Percentiles rank a stretch among this genome's conserved stretches.
Conservation (phyloP, 495 filamentous ascomycete genomes). For the Tuber umbilicatum region DNA sequence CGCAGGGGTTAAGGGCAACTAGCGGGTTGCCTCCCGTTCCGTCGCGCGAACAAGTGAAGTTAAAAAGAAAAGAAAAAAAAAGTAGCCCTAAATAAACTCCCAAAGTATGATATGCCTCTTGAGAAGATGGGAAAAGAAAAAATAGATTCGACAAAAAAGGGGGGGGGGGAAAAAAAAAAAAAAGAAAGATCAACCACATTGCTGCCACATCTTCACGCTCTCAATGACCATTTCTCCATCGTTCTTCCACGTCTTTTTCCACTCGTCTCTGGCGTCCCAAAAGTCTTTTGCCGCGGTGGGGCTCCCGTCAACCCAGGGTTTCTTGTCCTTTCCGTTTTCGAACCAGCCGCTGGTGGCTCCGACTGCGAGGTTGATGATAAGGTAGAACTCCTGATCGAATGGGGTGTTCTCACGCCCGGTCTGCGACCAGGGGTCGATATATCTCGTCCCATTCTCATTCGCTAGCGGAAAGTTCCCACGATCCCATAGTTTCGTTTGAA, state of each 20-base stretch:
- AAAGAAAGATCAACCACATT: constrained; percentile 48
- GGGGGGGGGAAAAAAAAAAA: not conserved
- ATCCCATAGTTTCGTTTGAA: constrained; percentile 63
- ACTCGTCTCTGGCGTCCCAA: constrained; percentile 58
- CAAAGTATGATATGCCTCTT: not conserved
- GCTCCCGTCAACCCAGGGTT: constrained; percentile 72
- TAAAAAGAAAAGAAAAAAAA: constrained; percentile 8
- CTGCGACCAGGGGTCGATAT: constrained; percentile 61
- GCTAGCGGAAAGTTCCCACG: constrained; percentile 66
- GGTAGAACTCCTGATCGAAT: constrained; percentile 74
- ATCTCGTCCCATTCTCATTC: constrained; percentile 61
- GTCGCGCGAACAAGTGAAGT: not conserved
- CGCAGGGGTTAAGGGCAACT: not conserved
- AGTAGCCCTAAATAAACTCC: constrained; percentile 18
- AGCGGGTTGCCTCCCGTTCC: not conserved
- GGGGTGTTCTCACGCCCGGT: constrained; percentile 60
- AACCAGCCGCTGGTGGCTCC: constrained; percentile 84
- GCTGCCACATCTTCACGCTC: constrained; percentile 74
- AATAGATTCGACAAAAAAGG: not conserved
- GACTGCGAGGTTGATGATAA: constrained; percentile 76
- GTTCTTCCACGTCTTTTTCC: constrained; percentile 69
- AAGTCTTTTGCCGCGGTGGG: constrained; percentile 64
- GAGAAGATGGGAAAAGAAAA: constrained; percentile 1
- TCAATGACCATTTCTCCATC: constrained; percentile 62
- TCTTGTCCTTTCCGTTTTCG: constrained; percentile 58